phyloP scores from a whole-genome alignment of 2,329 filamentous ascomycete species.

The Penicillium frequentans region DNA sequence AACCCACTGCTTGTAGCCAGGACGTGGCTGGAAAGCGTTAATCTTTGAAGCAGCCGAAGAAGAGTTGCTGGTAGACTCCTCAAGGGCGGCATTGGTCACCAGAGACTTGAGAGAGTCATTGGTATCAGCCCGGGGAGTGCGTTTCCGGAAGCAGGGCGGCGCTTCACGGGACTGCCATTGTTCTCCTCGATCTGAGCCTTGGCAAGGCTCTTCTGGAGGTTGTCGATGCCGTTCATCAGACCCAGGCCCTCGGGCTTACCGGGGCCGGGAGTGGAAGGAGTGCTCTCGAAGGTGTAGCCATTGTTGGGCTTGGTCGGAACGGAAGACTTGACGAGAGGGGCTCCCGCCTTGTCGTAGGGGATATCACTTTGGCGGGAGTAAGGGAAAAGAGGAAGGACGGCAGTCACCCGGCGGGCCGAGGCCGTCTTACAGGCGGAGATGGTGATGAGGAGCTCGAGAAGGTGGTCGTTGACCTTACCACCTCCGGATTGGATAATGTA shows the following conservation, averaged over 20 bases:
- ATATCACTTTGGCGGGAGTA: conserved; percentile 96
- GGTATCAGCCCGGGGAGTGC: conserved; percentile 39
- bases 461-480: conserved; percentile 90
- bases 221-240: conserved; percentile 66
- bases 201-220: conserved; percentile 70
- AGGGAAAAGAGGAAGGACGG: conserved; percentile 90
- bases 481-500: conserved; percentile 96
- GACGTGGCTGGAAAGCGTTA: conserved; percentile 73
- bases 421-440: conserved; percentile 97
- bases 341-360: conserved; percentile 93
- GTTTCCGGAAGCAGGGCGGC: conserved; percentile 39
- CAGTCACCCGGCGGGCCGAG: conserved; percentile 88
- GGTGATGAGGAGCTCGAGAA: conserved; percentile 96
- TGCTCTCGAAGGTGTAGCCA: conserved; percentile 82
- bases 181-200: conserved; percentile 63
- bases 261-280: conserved; percentile 79
- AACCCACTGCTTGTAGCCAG: conserved; percentile 98
- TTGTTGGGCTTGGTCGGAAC: conserved; percentile 48
- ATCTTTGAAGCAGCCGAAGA: conserved; percentile 53
- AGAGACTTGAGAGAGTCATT: conserved; percentile 39
- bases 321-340: conserved; percentile 74
- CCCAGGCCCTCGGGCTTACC: conserved; percentile 66
- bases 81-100: conserved; percentile 53
- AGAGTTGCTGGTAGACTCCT: conserved; percentile 64
- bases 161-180: conserved; percentile 45